phyloP scores from a whole-genome alignment of 1,139 yeast genomes.

The Sugiyamaella paludigena region DNA sequence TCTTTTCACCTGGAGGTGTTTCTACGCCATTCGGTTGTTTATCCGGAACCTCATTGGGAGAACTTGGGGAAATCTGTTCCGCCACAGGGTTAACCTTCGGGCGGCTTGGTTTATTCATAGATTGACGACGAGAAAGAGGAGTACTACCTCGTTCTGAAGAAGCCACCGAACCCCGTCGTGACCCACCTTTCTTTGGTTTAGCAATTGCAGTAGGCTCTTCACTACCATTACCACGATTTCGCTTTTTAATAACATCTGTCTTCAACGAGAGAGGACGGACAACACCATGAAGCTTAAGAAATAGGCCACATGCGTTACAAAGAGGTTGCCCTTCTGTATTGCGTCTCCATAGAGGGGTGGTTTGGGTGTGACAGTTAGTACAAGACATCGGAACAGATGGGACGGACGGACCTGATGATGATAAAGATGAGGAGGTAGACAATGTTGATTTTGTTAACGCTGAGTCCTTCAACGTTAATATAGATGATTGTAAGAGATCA shows the following conservation, averaged over 20 bases:
- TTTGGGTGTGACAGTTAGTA: slow-evolving; percentile 83
- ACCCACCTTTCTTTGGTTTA: slow-evolving; percentile 16
- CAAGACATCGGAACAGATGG: slow-evolving; percentile 40
- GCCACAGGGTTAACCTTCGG: slow-evolving; percentile 9
- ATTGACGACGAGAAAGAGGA: slow-evolving; percentile 15
- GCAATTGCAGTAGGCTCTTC: slow-evolving; percentile 13
- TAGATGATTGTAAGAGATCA: neutral
- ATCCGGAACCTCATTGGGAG: too few species aligned
- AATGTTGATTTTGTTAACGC: neutral
- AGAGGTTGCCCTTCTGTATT: slow-evolving; percentile 87
- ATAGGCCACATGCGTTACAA: slow-evolving; percentile 91
- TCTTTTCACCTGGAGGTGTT: slow-evolving; percentile 9
- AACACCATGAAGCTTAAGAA: slow-evolving; percentile 83
- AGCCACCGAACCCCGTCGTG: slow-evolving; percentile 20
- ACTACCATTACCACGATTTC: slow-evolving; percentile 38
- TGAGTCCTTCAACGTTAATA: too few species aligned
- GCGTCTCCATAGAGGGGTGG: slow-evolving; percentile 91
- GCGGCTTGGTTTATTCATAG: slow-evolving; percentile 5
- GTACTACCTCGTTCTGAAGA: slow-evolving; percentile 14
- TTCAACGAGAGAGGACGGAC: slow-evolving; percentile 84
- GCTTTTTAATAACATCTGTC: slow-evolving; percentile 85
- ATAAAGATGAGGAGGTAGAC: neutral
- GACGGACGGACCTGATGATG: slow-evolving; percentile 9
- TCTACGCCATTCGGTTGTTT: neutral
- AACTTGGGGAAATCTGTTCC: neutral